Base-by-base conservation (phyloP, 805 yeast species). In the Lipomyces oligophaga region DNA sequence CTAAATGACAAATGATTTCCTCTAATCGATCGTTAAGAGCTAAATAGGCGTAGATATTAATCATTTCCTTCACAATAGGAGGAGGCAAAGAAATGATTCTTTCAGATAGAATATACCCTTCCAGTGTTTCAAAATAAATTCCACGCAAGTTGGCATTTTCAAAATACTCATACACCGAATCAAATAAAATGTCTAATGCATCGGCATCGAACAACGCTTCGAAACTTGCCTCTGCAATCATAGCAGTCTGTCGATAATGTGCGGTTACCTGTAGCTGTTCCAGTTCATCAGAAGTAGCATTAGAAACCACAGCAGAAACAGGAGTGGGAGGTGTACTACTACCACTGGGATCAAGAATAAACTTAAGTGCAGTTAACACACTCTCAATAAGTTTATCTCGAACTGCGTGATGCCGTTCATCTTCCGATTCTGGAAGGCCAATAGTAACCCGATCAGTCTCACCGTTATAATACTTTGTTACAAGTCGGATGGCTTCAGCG, bases 1-100 rank as follows among this genome's bases (percentile, higher is more conserved):
- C 89, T 21, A 90, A 61, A 1, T 78, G 66, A 56, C 95, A 83
- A 8, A 89, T 69, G 26, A 85, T 60, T 47, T 81, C 81, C 36
- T 86, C 88, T 16, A 90, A 68, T 0, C 66, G 57, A 1, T 73
- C 77, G 3, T 77, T 73, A 38, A 71, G 66, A 4, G 66, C 69
- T 4, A 63, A 46, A 1, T 73, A 68, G 5, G 67, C 58, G 53
- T 77, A 79, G 42, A 69, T 64, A 25, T 69, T 67, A 2, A 89
- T 82, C 66, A 89, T 71, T 10, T 72, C 73, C 55, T 78, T 79
- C 52, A 86, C 70, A 0, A 87, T 69, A 0, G 64, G 52, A 0
- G 96, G 89, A 0, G 95, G 78, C 3, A 88, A 61, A 0, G 64
- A 49, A 1, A 60, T 59, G 7, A 85, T 69, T 8, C 69, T 58